A percentile compares a stretch with the other conserved stretches of the same genome.
Conservation (phyloP, 805 yeast species). For the Citeromyces matritensis region DNA sequence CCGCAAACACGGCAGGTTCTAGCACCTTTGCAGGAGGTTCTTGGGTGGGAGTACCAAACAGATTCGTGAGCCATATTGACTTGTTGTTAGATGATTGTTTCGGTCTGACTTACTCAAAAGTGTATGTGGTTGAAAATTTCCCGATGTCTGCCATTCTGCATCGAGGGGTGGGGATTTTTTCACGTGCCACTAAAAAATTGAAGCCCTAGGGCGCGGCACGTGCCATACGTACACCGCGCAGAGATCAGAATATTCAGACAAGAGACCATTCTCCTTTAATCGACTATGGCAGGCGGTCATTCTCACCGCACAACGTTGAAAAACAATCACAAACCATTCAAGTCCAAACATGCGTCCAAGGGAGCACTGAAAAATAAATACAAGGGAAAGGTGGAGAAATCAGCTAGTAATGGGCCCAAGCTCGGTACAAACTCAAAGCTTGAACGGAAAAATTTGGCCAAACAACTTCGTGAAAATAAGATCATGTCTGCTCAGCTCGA, state of each 20-base stretch:
- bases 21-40: slow-evolving; percentile 99
- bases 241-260: too few relatives aligned
- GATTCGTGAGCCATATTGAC: slow-evolving; percentile 98
- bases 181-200: slow-evolving; percentile 1
- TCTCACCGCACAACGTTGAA: slow-evolving; percentile 78
- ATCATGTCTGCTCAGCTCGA: slow-evolving; percentile 40
- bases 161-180: background rate
- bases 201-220: slow-evolving; percentile 1
- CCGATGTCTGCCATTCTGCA: background rate
- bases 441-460: slow-evolving; percentile 67
- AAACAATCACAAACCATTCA: slow-evolving; percentile 79
- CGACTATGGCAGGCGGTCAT: slow-evolving; percentile 50
- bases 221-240: background rate
- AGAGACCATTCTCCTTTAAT: too few relatives aligned
- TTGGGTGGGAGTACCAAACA: slow-evolving; percentile 99
- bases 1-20: slow-evolving; percentile 99
- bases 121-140: background rate
- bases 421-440: slow-evolving; percentile 16
- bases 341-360: slow-evolving; percentile 82
- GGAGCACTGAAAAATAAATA: slow-evolving; percentile 66
- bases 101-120: background rate
- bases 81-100: slow-evolving; percentile 2
- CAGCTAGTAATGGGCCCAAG: slow-evolving; percentile 9
- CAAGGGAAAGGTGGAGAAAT: slow-evolving; percentile 82
- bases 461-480: slow-evolving; percentile 65